Conservation (phyloP, 2,329 filamentous ascomycete species). For the Ascochyta fabae region DNA sequence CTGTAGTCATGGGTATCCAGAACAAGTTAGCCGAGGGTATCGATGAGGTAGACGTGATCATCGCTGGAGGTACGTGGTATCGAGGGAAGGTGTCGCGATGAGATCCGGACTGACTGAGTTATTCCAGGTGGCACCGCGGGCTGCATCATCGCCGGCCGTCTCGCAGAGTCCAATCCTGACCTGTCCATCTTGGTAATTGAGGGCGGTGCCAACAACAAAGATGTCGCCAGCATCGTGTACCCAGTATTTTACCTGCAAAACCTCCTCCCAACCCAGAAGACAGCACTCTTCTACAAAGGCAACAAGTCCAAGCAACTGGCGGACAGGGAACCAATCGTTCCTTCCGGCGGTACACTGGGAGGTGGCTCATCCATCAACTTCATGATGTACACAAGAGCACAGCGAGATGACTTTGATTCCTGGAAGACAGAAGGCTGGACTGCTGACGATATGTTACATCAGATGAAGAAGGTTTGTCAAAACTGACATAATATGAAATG, state of each 20-base stretch:
- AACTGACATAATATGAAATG: not conserved
- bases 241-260: conserved; percentile 60
- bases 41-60: conserved; percentile 59
- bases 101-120: not conserved
- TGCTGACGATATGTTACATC: conserved; percentile 59
- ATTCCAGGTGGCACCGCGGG: conserved; percentile 46
- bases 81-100: not conserved
- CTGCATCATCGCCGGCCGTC: conserved; percentile 55
- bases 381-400: conserved; percentile 55
- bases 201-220: conserved; percentile 60
- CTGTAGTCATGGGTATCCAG: conserved; percentile 35
- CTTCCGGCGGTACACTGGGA: conserved; percentile 61
- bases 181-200: conserved; percentile 62
- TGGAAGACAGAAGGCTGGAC: conserved; percentile 62
- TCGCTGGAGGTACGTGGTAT: conserved; percentile 54
- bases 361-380: conserved; percentile 59
- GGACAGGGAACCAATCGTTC: conserved; percentile 54
- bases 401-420: conserved; percentile 58
- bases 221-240: conserved; percentile 58
- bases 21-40: conserved; percentile 48
- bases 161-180: conserved; percentile 58
- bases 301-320: conserved; percentile 56
- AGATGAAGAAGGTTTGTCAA: conserved; percentile 58
- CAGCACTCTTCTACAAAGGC: conserved; percentile 60
- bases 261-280: conserved; percentile 57